Conservation (phyloP, 148 eudicot genomes). For the Rhododendron vialii region DNA sequence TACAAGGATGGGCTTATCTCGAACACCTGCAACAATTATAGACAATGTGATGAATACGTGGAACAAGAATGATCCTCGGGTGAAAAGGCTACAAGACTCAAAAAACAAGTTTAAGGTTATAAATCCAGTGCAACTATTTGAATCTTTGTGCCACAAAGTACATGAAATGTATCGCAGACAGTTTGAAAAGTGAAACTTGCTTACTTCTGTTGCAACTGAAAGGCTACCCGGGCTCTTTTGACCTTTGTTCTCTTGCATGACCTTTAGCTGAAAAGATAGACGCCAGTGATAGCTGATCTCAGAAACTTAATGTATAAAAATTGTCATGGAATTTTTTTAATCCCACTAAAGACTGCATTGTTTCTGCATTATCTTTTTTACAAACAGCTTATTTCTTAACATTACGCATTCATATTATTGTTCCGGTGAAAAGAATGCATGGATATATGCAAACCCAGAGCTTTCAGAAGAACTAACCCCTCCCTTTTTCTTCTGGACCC, state of each 20-base stretch:
- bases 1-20: conserved; percentile 75
- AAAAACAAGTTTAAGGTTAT: not conserved
- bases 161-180: not conserved
- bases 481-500: conserved; percentile 75
- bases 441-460: not conserved
- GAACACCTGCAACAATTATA: conserved; percentile 53
- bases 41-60: not conserved
- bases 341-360: not conserved
- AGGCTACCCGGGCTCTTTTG: conserved; percentile 54
- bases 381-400: not conserved
- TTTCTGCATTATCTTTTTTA: not conserved
- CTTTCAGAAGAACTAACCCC: conserved; percentile 42
- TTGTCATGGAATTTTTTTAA: not conserved
- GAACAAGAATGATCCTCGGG: not conserved
- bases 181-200: conserved; percentile 15
- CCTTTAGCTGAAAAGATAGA: conserved; percentile 52
- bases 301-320: not conserved
- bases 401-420: not conserved
- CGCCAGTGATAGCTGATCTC: not conserved
- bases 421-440: not conserved
- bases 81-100: not conserved
- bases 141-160: not conserved
- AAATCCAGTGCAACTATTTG: no score
- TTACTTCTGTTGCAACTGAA: conserved; percentile 81
- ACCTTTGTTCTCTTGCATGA: conserved; percentile 54